Base-by-base conservation (phyloP, 2,329 filamentous ascomycete genomes). In the Ceratocystis papillata region DNA sequence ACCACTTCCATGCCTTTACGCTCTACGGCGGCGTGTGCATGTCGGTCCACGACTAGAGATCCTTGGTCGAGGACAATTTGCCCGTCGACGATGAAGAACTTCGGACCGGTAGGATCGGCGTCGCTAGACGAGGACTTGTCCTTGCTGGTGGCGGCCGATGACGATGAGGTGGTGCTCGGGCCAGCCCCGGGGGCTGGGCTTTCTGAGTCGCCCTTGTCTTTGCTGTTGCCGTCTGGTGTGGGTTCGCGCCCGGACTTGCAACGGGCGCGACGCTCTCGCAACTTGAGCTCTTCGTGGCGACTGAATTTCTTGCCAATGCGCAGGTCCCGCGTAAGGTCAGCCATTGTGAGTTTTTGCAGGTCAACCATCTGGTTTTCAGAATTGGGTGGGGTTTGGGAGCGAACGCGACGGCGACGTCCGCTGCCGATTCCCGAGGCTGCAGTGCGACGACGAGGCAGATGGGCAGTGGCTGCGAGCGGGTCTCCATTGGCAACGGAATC, bases 271-370 rank as follows among this genome's bases (percentile, higher is more conserved):
- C 81, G 77, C 75, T 89, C 82, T 55, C 89, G 84, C 69, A 86
- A 80, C 53, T 85, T 83, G 70, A 94, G 85, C 71, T 88, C 85
- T 71, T 86, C 84, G 70, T 90, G 88, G 2, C 86, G 82, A 71
- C 85, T 86, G 66, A 90, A 92, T 68, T 87, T 85, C 73, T 88
- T 89, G 67, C 89, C 89, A 66, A 87, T 86, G 25, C 81, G 80
- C 64, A 88, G 77, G 71, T 90, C 87, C 68, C 81, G 83, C 62
- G 84, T 88, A 2, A 94, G 76, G 67, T 90, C 87, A 55, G 80
- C 82, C 85, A 94, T 90, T 65, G 84, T 89, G 30, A 88, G 80
- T 2, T 80, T 81, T 28, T 81, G 81, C 25, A 83, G 78, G 71
- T 91, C 87, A 65, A 93, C 85, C 69, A 81, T 74, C 67, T 82